Evolutionary conservation across 108 stramenopile species (phyloP).

Genomic region (Cylindrotheca closterium): DNA sequence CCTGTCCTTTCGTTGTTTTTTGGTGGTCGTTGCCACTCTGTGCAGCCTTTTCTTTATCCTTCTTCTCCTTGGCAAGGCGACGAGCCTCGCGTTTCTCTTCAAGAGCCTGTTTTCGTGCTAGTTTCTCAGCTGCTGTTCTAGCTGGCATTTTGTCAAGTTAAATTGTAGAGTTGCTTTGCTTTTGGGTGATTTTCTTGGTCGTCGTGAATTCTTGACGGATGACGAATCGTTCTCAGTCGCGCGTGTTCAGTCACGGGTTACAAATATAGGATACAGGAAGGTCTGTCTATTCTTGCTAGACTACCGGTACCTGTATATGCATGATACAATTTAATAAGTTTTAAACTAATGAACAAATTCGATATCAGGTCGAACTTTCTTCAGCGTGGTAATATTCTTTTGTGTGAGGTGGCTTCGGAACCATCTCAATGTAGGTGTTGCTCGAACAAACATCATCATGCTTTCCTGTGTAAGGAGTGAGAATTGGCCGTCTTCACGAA

Average conservation of each 20-base stretch:
- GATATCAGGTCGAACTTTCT: constrained; percentile 38
- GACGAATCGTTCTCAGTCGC: too few species aligned
- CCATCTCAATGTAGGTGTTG: constrained; percentile 27
- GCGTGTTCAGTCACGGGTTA: too few species aligned
- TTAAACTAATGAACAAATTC: too few species aligned
- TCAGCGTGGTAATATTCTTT: constrained; percentile 33
- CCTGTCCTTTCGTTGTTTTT: neutral
- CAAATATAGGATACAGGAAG: too few species aligned
- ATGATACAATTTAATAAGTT: too few species aligned
- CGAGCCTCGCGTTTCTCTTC: constrained; percentile 39
- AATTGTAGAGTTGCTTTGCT: neutral
- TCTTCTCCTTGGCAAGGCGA: constrained; percentile 35
- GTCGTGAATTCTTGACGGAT: too few species aligned
- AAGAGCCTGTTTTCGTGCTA: constrained; percentile 26
- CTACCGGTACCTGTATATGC: too few species aligned
- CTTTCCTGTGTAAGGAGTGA: constrained; percentile 24
- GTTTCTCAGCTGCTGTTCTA: constrained; percentile 24
- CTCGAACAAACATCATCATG: constrained; percentile 40
- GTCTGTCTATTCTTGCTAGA: too few species aligned
- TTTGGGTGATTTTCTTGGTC: too few species aligned
- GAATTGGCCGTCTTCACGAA: constrained; percentile 13
- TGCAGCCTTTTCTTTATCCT: constrained; percentile 19
- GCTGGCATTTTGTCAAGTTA: constrained; percentile 21
- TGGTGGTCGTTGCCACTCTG: neutral
- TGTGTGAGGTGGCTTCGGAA: constrained; percentile 41